Percentiles rank a stretch among this genome's conserved stretches.
Conservation (phyloP, 2,329 filamentous ascomycete genomes). For the Alternaria metachromatica region DNA sequence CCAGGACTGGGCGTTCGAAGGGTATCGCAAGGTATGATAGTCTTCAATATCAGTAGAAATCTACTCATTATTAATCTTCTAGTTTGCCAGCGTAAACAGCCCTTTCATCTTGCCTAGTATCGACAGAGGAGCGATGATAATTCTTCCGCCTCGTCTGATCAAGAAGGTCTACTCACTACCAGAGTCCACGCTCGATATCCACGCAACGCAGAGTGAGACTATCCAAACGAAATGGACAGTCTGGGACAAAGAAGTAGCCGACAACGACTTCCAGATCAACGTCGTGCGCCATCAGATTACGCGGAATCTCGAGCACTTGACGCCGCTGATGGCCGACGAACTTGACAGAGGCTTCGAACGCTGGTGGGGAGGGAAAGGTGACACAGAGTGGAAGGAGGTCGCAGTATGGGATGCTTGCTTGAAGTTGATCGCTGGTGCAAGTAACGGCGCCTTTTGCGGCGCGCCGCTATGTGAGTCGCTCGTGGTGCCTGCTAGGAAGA, state of each 20-base stretch:
- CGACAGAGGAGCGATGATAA: constrained; percentile 22
- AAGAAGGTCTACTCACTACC: constrained; percentile 20
- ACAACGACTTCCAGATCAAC: constrained; percentile 24
- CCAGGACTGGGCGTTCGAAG: constrained; percentile 21
- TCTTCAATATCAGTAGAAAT: neutral
- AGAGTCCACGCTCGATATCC: constrained; percentile 17
- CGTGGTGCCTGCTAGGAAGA: neutral
- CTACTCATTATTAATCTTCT: neutral
- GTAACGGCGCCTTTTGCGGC: constrained; percentile 24
- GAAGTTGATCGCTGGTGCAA: constrained; percentile 19
- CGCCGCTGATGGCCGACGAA: constrained; percentile 21
- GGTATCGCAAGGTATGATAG: constrained; percentile 18
- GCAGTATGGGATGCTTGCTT: constrained; percentile 20
- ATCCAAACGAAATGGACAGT: constrained; percentile 26
- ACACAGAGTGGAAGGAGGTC: constrained; percentile 22
- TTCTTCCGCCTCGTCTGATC: constrained; percentile 20
- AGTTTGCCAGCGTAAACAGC: constrained; percentile 14
- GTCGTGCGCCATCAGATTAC: constrained; percentile 24
- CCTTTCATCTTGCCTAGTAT: constrained; percentile 21
- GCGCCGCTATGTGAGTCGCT: constrained; percentile 18
- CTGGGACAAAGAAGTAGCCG: constrained; percentile 18
- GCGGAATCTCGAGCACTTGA: constrained; percentile 18
- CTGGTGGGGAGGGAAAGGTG: constrained; percentile 15
- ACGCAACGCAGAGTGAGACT: constrained; percentile 19
- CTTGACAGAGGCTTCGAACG: constrained; percentile 16